These are phyloP conservation scores for Fusarium tupiense DNA, from an alignment of 2,329 filamentous ascomycete genomes.

Conservation along the genomic window DNA sequence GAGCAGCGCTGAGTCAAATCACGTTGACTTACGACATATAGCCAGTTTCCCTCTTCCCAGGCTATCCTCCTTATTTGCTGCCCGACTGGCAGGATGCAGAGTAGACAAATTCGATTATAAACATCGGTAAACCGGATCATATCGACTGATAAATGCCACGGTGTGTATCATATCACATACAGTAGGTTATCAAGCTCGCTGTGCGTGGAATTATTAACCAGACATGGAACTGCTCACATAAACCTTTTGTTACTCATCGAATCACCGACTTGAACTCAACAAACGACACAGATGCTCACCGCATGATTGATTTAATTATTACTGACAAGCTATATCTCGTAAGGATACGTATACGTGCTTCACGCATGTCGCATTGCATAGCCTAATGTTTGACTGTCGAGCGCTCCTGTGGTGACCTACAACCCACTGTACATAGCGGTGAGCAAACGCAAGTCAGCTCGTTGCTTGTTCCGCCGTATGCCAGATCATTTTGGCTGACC, in stretches of 20 bases:
- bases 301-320: neutral
- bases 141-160: neutral
- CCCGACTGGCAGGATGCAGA: neutral
- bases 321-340: neutral
- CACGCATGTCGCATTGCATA: slow-evolving; percentile 4
- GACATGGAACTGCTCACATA: neutral
- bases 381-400: neutral
- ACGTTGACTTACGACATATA: neutral
- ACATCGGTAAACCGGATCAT: neutral
- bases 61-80: neutral
- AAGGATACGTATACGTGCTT: neutral
- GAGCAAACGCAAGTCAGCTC: slow-evolving; percentile 24
- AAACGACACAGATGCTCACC: neutral
- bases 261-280: neutral
- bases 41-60: neutral
- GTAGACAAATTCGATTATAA: neutral
- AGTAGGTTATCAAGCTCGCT: neutral
- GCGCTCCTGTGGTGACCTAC: neutral
- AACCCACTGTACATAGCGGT: slow-evolving; percentile 9
- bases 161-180: neutral
- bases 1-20: neutral
- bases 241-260: neutral
- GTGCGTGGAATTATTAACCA: neutral
- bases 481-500: neutral
- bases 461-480: neutral